Conservation (phyloP, 345 rosid genomes). For the Hibiscus syriacus region DNA sequence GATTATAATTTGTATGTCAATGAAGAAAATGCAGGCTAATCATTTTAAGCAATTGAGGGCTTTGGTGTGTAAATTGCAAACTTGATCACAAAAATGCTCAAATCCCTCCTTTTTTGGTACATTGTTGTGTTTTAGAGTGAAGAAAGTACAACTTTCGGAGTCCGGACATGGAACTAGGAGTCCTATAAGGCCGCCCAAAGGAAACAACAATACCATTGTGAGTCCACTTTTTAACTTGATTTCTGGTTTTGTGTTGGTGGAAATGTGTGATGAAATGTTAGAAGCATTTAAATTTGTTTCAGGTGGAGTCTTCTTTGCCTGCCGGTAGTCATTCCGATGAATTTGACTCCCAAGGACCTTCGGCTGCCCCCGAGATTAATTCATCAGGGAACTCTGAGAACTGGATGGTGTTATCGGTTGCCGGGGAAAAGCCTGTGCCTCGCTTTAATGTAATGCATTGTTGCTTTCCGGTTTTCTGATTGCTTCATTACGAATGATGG, state of each 20-base stretch:
- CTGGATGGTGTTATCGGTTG: constrained; percentile 74
- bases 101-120: constrained; percentile 2
- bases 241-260: not conserved
- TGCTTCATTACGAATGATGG: not conserved
- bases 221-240: constrained; percentile 17
- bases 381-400: constrained; percentile 54
- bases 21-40: not conserved
- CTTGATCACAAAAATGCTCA: not conserved
- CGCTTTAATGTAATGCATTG: constrained; percentile 59
- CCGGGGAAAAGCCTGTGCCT: constrained; percentile 77
- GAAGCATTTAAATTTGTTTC: constrained; percentile 13
- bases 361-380: constrained; percentile 33
- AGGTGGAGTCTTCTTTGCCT: constrained; percentile 48
- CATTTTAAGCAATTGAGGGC: not conserved
- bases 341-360: constrained; percentile 37
- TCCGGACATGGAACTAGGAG: constrained; percentile 59
- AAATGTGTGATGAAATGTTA: not conserved
- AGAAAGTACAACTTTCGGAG: constrained; percentile 92
- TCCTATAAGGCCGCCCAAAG: constrained; percentile 60
- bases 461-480: not conserved
- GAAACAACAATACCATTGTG: constrained; percentile 42
- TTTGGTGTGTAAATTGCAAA: not conserved
- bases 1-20: not conserved
- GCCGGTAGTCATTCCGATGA: constrained; percentile 43
- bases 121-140: constrained; percentile 43